These are phyloP conservation scores for Boechera retrofracta DNA, from an alignment of 345 rosid species.

Conservation along the genomic window DNA sequence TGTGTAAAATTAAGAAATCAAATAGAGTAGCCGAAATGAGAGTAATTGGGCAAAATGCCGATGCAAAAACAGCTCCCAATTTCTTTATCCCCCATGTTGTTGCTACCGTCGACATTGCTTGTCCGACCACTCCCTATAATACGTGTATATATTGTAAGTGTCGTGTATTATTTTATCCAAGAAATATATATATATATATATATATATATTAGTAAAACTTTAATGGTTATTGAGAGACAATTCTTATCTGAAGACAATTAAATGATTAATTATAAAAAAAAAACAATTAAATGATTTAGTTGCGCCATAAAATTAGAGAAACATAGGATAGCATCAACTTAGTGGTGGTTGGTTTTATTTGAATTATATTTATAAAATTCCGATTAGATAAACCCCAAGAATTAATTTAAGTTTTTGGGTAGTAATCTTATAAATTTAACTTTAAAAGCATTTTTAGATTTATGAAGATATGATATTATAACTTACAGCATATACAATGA, in stretches of 20 bases:
- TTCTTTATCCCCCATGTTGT: conserved; percentile 79
- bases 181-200: neutral
- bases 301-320: neutral
- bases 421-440: neutral
- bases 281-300: too few relatives aligned
- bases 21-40: conserved; percentile 70
- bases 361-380: neutral
- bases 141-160: conserved; percentile 1
- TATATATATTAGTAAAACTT: neutral
- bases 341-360: neutral
- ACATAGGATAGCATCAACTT: conserved; percentile 5
- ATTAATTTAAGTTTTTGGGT: neutral
- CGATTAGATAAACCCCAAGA: too few relatives aligned
- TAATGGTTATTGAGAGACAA: neutral
- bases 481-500: conserved; percentile 62
- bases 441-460: neutral
- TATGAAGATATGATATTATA: neutral
- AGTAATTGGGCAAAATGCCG: conserved; percentile 64
- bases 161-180: neutral
- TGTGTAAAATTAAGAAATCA: conserved; percentile 68
- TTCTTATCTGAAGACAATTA: neutral
- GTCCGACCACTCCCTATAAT: conserved; percentile 74
- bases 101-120: conserved; percentile 76
- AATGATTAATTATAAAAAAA: too few relatives aligned
- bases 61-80: conserved; percentile 72